Conservation (phyloP, 768 basidiomycete genomes). For the Calvatia gigantea region DNA sequence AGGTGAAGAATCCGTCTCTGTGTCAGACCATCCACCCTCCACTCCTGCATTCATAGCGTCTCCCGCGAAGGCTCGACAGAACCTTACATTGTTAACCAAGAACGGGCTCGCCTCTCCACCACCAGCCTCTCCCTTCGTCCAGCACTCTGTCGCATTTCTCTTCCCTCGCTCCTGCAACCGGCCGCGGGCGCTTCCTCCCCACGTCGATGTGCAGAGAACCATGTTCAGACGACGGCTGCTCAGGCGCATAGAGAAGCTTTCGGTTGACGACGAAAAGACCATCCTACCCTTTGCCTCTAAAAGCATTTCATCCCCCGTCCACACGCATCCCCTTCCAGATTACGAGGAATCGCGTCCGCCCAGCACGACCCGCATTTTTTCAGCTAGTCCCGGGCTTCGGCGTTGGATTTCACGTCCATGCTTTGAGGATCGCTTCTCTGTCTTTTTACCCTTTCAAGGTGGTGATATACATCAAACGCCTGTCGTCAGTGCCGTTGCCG, state of each 20-base stretch:
- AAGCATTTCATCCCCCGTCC: constrained; percentile 19
- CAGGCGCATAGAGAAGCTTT: constrained; percentile 34
- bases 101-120: constrained; percentile 41
- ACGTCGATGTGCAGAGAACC: constrained; percentile 38
- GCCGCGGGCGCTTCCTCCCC: constrained; percentile 29
- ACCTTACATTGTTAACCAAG: constrained; percentile 39
- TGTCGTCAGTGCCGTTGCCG: constrained; percentile 51
- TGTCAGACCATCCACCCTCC: constrained; percentile 2
- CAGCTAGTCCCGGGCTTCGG: constrained; percentile 53
- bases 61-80: constrained; percentile 30
- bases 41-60: constrained; percentile 20
- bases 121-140: constrained; percentile 46
- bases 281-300: constrained; percentile 43
- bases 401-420: constrained; percentile 73
- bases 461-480: constrained; percentile 34
- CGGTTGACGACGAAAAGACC: constrained; percentile 36
- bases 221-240: constrained; percentile 53
- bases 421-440: constrained; percentile 66
- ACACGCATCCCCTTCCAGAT: constrained; percentile 21
- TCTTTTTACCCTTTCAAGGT: constrained; percentile 44
- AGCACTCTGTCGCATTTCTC: constrained; percentile 19
- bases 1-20: constrained; percentile 21
- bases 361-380: constrained; percentile 27
- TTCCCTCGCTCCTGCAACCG: constrained; percentile 49
- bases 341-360: constrained; percentile 31